Evolutionary conservation across 805 yeast species (phyloP), one percentile per base, ranked within the genome.

Genomic region (Komagataella phaffii): DNA sequence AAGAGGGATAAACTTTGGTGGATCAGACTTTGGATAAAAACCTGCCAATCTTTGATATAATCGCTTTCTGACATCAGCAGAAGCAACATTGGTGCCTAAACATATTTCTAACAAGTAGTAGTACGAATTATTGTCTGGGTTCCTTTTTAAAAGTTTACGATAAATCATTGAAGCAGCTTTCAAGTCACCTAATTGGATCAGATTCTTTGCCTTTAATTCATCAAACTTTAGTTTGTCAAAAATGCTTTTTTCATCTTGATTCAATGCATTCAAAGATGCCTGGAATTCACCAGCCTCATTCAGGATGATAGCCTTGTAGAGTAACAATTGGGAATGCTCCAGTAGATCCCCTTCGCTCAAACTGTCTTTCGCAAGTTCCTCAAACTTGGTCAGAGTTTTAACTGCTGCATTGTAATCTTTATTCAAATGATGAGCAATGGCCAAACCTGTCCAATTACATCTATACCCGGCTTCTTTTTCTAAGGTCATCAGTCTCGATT

Each of bases 401-500:
- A 83, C 82, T 6, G 96, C 91, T 21, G 78, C 79, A 44, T 70
- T 71, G 60, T 73, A 76, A 60, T 89, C 87, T 23, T 77, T 76
- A 63, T 78, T 79, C 62, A 90, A 71, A 64, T 86, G 87, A 62
- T 85, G 88, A 1, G 97, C 96, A 46, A 88, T 74, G 1, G 96
- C 96, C 50, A 85, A 73, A 0, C 84, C 83, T 1, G 95, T 85
- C 96, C 96, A 90, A 62, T 88, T 86, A 55, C 91, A 89, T 56
- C 96, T 77, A 63, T 80, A 86, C 0, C 95, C 95, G 8, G 93
- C 81, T 58, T 77, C 83, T 23, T 77, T 75, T 59, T 84, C 86
- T 65, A 93, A 74, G 59, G 80, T 81, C 44, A 74, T 72, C 54
- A 78, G 80, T 59, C 97, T 77, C 1, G 91, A 76, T 8, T 69